Conservation (phyloP, 1,284 basidiomycete species). For the Naganishia albida region DNA sequence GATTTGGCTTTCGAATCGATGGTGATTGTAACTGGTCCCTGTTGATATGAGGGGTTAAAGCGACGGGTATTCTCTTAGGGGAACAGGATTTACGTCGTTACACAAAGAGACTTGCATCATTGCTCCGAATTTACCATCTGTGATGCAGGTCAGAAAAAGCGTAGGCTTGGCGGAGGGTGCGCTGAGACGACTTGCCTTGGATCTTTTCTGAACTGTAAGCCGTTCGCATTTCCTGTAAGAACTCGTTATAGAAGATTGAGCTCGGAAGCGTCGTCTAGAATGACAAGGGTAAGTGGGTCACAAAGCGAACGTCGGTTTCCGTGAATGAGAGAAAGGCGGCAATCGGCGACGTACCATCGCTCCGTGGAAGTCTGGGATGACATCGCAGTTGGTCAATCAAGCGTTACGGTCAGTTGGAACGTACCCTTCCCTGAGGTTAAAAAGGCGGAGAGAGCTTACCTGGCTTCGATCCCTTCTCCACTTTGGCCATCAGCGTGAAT, state of each 20-base stretch:
- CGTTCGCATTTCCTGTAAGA: constrained; percentile 66
- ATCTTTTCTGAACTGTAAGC: constrained; percentile 72
- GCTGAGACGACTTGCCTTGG: constrained; percentile 56
- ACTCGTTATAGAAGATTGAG: constrained; percentile 68
- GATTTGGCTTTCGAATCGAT: constrained; percentile 58
- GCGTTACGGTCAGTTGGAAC: not conserved
- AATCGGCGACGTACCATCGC: constrained; percentile 68
- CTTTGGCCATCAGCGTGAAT: constrained; percentile 85
- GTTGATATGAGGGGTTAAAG: constrained; percentile 13
- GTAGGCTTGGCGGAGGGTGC: constrained; percentile 25
- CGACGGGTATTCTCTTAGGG: too few relatives aligned
- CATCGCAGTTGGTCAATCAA: not conserved
- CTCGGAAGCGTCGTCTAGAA: constrained; percentile 59
- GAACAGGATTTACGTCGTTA: constrained; percentile 68
- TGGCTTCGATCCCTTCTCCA: constrained; percentile 77
- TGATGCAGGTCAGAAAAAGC: not conserved
- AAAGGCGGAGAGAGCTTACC: constrained; percentile 38
- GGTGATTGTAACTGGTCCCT: constrained; percentile 82
- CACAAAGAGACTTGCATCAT: constrained; percentile 86
- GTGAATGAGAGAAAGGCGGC: not conserved
- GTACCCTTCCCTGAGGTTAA: not conserved
- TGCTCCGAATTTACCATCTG: constrained; percentile 87
- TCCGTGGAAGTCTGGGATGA: constrained; percentile 73
- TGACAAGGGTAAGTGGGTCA: not conserved
- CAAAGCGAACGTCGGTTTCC: too few relatives aligned